Conservation (phyloP, 2,329 filamentous ascomycete genomes). For the Neospermospora avenae region DNA sequence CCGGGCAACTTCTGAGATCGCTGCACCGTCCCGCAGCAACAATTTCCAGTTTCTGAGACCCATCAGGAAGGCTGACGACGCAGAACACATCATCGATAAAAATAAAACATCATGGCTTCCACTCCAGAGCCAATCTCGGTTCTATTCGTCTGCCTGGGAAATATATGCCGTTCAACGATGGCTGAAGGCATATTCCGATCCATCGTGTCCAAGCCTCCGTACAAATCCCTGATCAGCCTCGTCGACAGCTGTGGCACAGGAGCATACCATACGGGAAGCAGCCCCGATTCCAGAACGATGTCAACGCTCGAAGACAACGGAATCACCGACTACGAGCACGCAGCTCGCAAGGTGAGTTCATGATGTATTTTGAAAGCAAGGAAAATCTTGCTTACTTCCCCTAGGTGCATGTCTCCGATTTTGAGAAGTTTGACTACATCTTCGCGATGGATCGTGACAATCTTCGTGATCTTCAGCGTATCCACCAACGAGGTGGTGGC, state of each 20-base stretch:
- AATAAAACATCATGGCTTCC: slow-evolving; percentile 21
- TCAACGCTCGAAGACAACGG: slow-evolving; percentile 69
- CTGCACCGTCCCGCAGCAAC: slow-evolving; percentile 6
- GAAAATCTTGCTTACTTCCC: slow-evolving; percentile 12
- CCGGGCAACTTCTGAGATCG: background rate
- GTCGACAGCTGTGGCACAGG: slow-evolving; percentile 89
- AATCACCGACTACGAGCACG: slow-evolving; percentile 74
- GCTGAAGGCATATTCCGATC: slow-evolving; percentile 88
- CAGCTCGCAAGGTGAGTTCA: slow-evolving; percentile 65
- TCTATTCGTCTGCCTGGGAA: slow-evolving; percentile 94
- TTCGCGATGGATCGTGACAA: slow-evolving; percentile 92
- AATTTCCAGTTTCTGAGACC: background rate
- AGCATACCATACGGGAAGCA: slow-evolving; percentile 76
- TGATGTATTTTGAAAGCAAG: background rate
- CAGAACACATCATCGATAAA: background rate
- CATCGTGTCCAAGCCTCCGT: slow-evolving; percentile 58
- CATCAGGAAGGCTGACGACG: background rate
- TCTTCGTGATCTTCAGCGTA: slow-evolving; percentile 63
- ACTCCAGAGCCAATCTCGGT: slow-evolving; percentile 56
- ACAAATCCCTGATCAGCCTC: slow-evolving; percentile 55
- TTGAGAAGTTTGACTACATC: slow-evolving; percentile 85
- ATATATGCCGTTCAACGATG: slow-evolving; percentile 95
- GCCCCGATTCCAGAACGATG: slow-evolving; percentile 81
- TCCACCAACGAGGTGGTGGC: slow-evolving; percentile 51
- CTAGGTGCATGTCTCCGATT: slow-evolving; percentile 63